These are phyloP conservation scores for Forsythia viridissima DNA, from an alignment of 257 asterid genomes.

Conservation along the genomic window DNA sequence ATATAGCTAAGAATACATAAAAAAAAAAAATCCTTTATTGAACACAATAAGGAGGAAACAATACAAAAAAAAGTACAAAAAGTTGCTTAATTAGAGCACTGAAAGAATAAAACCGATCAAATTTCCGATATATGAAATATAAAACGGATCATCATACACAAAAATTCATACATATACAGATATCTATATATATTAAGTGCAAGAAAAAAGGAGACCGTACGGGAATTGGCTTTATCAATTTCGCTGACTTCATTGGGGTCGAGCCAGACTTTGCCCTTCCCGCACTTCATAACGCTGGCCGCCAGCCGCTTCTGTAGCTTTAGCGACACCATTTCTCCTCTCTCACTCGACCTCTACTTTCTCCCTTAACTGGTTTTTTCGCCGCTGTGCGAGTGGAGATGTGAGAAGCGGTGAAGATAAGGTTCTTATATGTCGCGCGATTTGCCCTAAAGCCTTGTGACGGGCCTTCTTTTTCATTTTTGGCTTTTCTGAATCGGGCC, in stretches of 20 bases:
- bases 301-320: slow-evolving; percentile 24
- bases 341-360: not conserved
- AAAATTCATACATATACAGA: not conserved
- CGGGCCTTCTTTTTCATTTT: not conserved
- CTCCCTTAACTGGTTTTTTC: not conserved
- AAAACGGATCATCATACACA: not conserved
- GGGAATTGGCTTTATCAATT: slow-evolving; percentile 20
- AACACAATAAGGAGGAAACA: not conserved
- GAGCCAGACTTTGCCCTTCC: slow-evolving; percentile 27
- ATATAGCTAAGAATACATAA: not conserved
- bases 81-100: not conserved
- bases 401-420: not conserved
- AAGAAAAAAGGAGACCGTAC: not conserved
- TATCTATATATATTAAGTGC: not conserved
- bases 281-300: slow-evolving; percentile 27
- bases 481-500: not conserved
- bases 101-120: not conserved
- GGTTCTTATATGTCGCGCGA: not conserved
- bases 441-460: not conserved
- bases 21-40: not conserved
- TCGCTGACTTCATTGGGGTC: slow-evolving; percentile 24
- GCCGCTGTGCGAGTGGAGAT: not conserved
- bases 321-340: slow-evolving; percentile 19
- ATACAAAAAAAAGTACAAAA: not conserved
- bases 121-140: not conserved